These are phyloP conservation scores for Ophiostoma sp. DNA, from an alignment of 2,329 filamentous ascomycete genomes.

Conservation along the genomic window DNA sequence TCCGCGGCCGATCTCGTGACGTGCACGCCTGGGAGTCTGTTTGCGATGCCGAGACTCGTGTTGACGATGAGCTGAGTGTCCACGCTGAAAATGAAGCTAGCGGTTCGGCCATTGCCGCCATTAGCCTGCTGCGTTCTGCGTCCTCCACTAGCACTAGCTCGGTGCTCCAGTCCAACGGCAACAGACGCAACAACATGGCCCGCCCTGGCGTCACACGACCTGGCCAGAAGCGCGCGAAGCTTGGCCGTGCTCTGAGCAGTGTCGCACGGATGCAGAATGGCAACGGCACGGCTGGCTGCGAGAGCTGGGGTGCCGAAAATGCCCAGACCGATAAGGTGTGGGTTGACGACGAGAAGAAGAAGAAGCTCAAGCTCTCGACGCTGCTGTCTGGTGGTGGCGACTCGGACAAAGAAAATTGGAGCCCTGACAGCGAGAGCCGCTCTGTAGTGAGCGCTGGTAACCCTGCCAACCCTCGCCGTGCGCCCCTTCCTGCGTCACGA, in stretches of 20 bases:
- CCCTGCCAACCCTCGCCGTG: conserved; percentile 33
- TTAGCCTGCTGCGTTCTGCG: conserved; percentile 71
- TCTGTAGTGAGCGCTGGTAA: conserved; percentile 30
- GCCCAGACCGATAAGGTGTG: conserved; percentile 26
- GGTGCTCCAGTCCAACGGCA: conserved; percentile 50
- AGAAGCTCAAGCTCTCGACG: conserved; percentile 41
- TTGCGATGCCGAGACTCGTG: conserved; percentile 69
- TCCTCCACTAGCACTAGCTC: conserved; percentile 44
- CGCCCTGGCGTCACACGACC: conserved; percentile 32
- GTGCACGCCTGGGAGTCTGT: conserved; percentile 88
- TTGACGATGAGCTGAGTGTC: conserved; percentile 66
- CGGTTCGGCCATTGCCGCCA: conserved; percentile 74
- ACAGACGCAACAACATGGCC: conserved; percentile 58
- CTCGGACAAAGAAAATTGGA: conserved; percentile 95
- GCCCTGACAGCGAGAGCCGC: conserved; percentile 48
- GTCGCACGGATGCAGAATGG: conserved; percentile 52
- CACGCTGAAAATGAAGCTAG: conserved; percentile 75
- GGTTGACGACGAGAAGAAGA: conserved; percentile 34
- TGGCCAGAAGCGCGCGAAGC: conserved; percentile 56
- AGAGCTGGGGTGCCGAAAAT: background rate
- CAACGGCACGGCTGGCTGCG: background rate
- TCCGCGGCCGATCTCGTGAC: conserved; percentile 73
- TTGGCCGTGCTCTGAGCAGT: conserved; percentile 58
- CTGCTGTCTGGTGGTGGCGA: conserved; percentile 53
- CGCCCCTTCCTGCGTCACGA: conserved; percentile 35